Conservation (phyloP, 768 basidiomycete genomes). For the Mycena haematopus region DNA sequence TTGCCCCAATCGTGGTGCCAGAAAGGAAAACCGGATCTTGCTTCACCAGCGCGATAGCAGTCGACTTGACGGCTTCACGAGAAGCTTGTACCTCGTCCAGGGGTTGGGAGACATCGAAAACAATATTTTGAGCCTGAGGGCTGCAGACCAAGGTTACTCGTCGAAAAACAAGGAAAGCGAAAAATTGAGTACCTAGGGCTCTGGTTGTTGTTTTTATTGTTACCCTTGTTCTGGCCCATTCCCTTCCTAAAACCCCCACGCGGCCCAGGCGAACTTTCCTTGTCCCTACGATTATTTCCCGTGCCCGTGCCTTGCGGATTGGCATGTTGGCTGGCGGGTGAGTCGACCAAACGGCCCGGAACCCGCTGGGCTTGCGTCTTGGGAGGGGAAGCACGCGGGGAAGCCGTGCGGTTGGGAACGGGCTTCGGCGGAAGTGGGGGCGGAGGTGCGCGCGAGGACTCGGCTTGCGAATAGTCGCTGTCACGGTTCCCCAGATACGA, state of each 20-base stretch:
- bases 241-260: slow-evolving; percentile 45
- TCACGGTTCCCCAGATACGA: slow-evolving; percentile 47
- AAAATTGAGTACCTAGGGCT: slow-evolving; percentile 63
- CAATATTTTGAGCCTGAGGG: slow-evolving; percentile 67
- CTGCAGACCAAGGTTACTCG: slow-evolving; percentile 41
- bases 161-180: neutral
- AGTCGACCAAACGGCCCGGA: slow-evolving; percentile 57
- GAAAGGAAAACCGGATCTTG: slow-evolving; percentile 85
- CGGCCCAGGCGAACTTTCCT: slow-evolving; percentile 74
- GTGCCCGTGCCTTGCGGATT: slow-evolving; percentile 32
- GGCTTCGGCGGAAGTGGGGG: slow-evolving; percentile 72
- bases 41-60: slow-evolving; percentile 87
- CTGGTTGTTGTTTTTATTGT: slow-evolving; percentile 52
- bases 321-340: slow-evolving; percentile 53
- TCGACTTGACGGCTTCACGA: slow-evolving; percentile 82
- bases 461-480: slow-evolving; percentile 53
- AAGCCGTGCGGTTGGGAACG: slow-evolving; percentile 49
- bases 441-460: slow-evolving; percentile 56
- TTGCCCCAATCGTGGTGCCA: slow-evolving; percentile 88
- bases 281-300: slow-evolving; percentile 56
- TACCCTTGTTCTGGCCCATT: slow-evolving; percentile 48
- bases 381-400: slow-evolving; percentile 72
- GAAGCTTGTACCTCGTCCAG: slow-evolving; percentile 79
- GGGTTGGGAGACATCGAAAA: slow-evolving; percentile 77
- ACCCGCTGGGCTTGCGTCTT: slow-evolving; percentile 59